Conservation (phyloP, 2,329 filamentous ascomycete species). For the Talaromyces marneffei region DNA sequence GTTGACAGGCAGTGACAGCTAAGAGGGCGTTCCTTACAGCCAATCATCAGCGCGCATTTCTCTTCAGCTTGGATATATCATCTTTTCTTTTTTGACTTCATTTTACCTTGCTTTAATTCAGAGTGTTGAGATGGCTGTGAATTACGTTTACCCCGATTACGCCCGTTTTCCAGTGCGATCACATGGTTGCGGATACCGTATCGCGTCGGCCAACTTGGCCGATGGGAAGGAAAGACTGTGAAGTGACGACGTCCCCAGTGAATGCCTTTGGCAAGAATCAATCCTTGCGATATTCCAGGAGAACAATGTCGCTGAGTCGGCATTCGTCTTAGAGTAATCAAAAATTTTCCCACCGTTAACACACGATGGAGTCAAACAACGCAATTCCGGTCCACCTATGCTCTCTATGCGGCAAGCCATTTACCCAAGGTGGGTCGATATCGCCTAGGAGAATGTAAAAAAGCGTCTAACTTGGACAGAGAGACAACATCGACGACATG, state of each 20-base stretch:
- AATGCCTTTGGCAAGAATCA: neutral
- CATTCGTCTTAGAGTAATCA: no score
- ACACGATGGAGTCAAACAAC: neutral
- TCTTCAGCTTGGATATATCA: neutral
- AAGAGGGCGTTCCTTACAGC: neutral
- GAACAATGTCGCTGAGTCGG: no score
- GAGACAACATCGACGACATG: conserved; percentile 7
- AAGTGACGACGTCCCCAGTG: no score
- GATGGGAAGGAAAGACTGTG: neutral
- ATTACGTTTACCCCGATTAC: no score
- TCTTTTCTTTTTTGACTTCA: neutral
- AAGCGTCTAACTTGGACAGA: neutral
- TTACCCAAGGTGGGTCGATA: conserved; percentile 11
- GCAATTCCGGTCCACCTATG: conserved; percentile 6
- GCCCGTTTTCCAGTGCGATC: no score
- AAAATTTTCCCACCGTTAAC: no score
- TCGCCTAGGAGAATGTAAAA: neutral
- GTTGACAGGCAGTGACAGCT: no score
- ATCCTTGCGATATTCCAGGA: no score
- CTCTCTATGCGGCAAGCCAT: conserved; percentile 13
- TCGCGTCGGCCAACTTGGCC: conserved; percentile 3
- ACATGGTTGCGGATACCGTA: neutral
- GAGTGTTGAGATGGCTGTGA: neutral
- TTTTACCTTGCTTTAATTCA: neutral
- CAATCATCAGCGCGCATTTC: neutral